Base-by-base conservation (phyloP, 2,329 filamentous ascomycete genomes). In the Cladosporium sphaerospermum region DNA sequence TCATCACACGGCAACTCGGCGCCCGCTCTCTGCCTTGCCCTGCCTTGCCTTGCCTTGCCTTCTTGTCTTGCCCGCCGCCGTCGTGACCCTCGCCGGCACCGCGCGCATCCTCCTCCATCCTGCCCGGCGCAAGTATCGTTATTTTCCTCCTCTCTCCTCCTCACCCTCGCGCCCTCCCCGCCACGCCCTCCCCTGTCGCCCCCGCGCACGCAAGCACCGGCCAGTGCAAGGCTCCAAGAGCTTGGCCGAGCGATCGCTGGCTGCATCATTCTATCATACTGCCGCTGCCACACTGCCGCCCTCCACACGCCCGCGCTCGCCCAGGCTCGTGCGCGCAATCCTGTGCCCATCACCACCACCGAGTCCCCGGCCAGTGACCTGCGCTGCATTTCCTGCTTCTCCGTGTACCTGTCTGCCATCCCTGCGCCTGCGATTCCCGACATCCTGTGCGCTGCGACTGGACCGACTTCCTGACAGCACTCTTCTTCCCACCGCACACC, bases 181-280 rank as follows among this genome's bases (percentile, higher is more conserved):
- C 36, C 36, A 11, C 36, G 11, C 8, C 36, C 36, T 14, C 36
- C n/a, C 10, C 36, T 14, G 16, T 14, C 23, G 23, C 23, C 7
- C 46, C 14, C 28, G 42, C 41, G 13, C 48, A 51, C 34, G 40
- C 48, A 48, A 36, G 33, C 33, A 39, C 39, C 37, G 34, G 46
- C 34, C 37, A 42, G 46, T 42, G 39, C 46, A 34, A 42, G 33
- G 3, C 33, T 39, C 48, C 48, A 51, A 51, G 40, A 19, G 13
- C 48, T 51, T 51, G 48, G 48, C 48, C 33, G 28, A 16, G 10
- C 16, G 50, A 53, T 46, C 44, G 50, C 50, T 40, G 44, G 37
- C 43, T 53, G 42, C 50, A 53, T 53, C 50, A 46, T 53, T 43
- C 18, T 53, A 36, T 14, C 23, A 28, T 28, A 28, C 23, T 28